Evolutionary conservation across 148 eudicot genomes (phyloP), one percentile per base, ranked within the genome.

Genomic region (Cornus suecica): DNA sequence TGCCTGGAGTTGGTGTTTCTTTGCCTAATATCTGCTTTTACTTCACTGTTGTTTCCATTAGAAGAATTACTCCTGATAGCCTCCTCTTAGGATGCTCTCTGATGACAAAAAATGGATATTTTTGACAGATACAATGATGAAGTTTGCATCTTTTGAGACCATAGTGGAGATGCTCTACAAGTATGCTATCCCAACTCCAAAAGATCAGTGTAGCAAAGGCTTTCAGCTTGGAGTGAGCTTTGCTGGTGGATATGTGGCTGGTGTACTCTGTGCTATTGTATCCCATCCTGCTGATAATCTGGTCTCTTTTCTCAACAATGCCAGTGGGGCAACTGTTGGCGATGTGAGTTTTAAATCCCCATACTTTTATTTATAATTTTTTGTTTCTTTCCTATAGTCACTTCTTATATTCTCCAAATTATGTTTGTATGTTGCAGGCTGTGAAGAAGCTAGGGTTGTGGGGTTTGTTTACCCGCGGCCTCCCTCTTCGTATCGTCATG

Each of bases 221-320:
- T 70, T 79, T 54, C 85, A 83, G 78, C 82, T 83, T 69, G 85
- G 85, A 24, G 85, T 83, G 66, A 83, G 85, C 77, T 79, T 83
- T 13, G 77, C 71, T 15, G 77, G 82, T 66, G 85, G 85, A 63
- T 79, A 79, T 54, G 63, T 73, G 10, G 85, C 85, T 65, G 85
- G 85, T 11, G 27, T 83, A 23, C 74, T 76, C 18, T 83, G 85
- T 69, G 82, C 82, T 27, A 2, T 58, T 26, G 77, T 83, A 27
- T 83, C 85, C 25, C 85, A 83, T 27, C 85, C 85, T 25, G 85
- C 85, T 23, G 85, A 79, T 69, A 83, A 83, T 71, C 67, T 83
- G 37, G 85, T 83, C 74, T 83, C 85, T 23, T 79, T 83, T 32
- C 82, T 83, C 32, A 83, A 83, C 76, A 83, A 83, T 56, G 74